phyloP scores from a whole-genome alignment of 2,329 filamentous ascomycete genomes.

The Aaosphaeria arxii region DNA sequence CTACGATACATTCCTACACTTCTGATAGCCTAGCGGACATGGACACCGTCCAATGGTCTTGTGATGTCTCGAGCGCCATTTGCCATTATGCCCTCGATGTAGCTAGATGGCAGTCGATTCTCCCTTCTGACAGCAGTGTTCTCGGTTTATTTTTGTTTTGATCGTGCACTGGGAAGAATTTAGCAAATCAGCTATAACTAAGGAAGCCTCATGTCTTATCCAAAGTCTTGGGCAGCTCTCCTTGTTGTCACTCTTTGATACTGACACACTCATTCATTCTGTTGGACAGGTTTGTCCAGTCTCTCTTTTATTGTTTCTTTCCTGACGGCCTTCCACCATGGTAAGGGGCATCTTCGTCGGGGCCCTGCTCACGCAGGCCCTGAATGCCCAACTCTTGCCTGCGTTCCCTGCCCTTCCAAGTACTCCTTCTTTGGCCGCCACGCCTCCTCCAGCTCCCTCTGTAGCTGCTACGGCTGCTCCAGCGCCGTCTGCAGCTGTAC shows the following conservation, averaged over 20 bases:
- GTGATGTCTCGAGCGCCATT: too few relatives aligned
- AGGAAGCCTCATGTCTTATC: slow-evolving; percentile 11
- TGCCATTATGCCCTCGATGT: too few relatives aligned
- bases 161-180: slow-evolving; percentile 13
- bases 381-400: slow-evolving; percentile 7
- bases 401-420: background rate
- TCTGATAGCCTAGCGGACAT: too few relatives aligned
- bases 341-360: slow-evolving; percentile 12
- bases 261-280: slow-evolving; percentile 8
- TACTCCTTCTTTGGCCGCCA: background rate
- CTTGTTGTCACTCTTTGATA: slow-evolving; percentile 17
- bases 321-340: slow-evolving; percentile 10
- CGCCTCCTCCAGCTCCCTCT: background rate
- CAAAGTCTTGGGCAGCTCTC: slow-evolving; percentile 15
- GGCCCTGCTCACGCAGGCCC: slow-evolving; percentile 10
- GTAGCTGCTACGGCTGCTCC: too few relatives aligned
- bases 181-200: slow-evolving; percentile 18
- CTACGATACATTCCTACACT: too few relatives aligned
- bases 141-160: slow-evolving; percentile 13
- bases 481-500: too few relatives aligned
- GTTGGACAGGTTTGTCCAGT: slow-evolving; percentile 5
- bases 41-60: too few relatives aligned
- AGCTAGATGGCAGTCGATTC: too few relatives aligned
- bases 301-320: slow-evolving; percentile 2
- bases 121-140: background rate